A percentile compares a stretch with the other conserved stretches of the same genome.
phyloP scores from a whole-genome alignment of 2,329 filamentous ascomycete species.

The Penicillium sp. region DNA sequence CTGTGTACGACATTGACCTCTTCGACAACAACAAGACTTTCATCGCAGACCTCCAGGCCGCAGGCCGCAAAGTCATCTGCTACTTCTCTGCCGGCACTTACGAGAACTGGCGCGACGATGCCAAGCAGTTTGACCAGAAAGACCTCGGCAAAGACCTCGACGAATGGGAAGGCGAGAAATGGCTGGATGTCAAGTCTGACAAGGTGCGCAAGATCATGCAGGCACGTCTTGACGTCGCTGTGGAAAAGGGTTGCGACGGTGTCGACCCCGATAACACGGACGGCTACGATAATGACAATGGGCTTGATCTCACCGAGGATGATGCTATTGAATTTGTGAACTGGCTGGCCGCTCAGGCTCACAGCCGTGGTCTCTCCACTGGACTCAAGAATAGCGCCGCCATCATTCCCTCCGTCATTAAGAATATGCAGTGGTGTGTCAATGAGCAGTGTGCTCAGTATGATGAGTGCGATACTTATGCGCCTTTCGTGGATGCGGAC shows the following conservation, averaged over 20 bases:
- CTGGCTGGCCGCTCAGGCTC: conserved; percentile 59
- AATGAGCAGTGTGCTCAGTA: conserved; percentile 68
- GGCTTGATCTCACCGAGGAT: conserved; percentile 56
- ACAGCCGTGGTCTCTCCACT: conserved; percentile 56
- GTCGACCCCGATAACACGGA: conserved; percentile 73
- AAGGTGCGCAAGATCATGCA: conserved; percentile 66
- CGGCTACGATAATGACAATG: conserved; percentile 64
- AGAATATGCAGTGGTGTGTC: conserved; percentile 63
- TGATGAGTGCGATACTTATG: conserved; percentile 59
- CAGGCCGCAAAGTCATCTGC: conserved; percentile 65
- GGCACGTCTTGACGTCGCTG: conserved; percentile 58
- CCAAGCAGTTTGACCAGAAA: conserved; percentile 50
- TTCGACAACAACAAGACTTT: conserved; percentile 53
- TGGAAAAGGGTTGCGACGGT: conserved; percentile 63
- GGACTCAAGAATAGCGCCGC: conserved; percentile 68
- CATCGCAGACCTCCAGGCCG: conserved; percentile 50
- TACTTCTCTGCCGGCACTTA: conserved; percentile 73
- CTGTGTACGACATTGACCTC: conserved; percentile 62
- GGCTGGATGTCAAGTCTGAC: conserved; percentile 60
- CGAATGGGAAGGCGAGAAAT: conserved; percentile 67
- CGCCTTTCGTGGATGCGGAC: conserved; percentile 56
- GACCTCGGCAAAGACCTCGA: conserved; percentile 61
- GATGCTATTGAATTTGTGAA: conserved; percentile 60
- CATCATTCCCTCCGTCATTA: conserved; percentile 55
- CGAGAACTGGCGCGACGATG: conserved; percentile 63